Evolutionary conservation across 1,284 basidiomycete species (phyloP).

Genomic region (Abortiporus biennis): DNA sequence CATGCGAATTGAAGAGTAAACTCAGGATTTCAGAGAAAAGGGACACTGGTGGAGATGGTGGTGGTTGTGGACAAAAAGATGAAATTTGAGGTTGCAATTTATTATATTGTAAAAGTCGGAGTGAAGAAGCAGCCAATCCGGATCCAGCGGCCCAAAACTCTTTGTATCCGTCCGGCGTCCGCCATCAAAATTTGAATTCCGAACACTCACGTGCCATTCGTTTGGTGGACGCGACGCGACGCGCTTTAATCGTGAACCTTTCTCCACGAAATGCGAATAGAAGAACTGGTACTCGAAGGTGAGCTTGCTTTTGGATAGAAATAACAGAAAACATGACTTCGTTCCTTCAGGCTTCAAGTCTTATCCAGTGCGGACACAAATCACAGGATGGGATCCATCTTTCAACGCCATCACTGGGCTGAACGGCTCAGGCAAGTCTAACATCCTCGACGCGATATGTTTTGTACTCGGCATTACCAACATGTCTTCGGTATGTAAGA

Average conservation of each 20-base stretch:
- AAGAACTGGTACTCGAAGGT: slow-evolving; percentile 79
- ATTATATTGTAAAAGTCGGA: too few relatives aligned
- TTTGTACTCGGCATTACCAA: slow-evolving; percentile 97
- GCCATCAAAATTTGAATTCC: too few relatives aligned
- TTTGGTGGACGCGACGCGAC: slow-evolving; percentile 19
- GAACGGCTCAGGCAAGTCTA: slow-evolving; percentile 94
- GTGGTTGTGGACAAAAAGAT: neutral
- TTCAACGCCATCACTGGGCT: slow-evolving; percentile 98
- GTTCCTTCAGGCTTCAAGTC: slow-evolving; percentile 80
- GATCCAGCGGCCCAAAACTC: too few relatives aligned
- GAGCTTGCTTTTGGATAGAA: neutral
- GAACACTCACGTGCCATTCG: too few relatives aligned
- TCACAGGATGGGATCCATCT: slow-evolving; percentile 91
- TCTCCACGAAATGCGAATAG: slow-evolving; percentile 83
- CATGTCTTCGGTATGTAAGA: slow-evolving; percentile 67
- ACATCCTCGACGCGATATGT: slow-evolving; percentile 96
- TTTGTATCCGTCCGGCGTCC: too few relatives aligned
- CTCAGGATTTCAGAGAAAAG: too few relatives aligned
- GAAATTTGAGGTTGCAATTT: too few relatives aligned
- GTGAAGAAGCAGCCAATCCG: too few relatives aligned
- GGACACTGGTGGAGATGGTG: neutral
- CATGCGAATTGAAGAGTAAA: too few relatives aligned
- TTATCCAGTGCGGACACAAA: slow-evolving; percentile 92
- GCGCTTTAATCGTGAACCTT: slow-evolving; percentile 11
- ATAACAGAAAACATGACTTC: neutral